Percentiles rank a stretch among this genome's conserved stretches.
phyloP scores from a whole-genome alignment of 2,329 filamentous ascomycete species.

The Botryotinia calthae region DNA sequence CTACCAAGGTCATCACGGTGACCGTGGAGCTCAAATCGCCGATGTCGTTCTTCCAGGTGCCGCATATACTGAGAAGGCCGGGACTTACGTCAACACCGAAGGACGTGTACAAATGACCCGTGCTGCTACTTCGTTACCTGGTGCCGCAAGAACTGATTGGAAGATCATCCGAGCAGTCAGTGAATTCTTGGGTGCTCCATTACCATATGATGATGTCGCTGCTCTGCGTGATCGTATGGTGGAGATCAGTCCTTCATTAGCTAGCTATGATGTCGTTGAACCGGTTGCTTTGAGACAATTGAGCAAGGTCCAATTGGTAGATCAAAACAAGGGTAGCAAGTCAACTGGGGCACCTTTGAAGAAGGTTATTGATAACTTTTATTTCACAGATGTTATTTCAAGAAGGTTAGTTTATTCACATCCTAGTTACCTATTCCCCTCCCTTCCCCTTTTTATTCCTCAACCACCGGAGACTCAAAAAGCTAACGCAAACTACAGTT shows the following conservation, averaged over 20 bases:
- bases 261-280: slow-evolving; percentile 89
- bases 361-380: slow-evolving; percentile 92
- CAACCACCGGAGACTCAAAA: slow-evolving; percentile 16
- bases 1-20: slow-evolving; percentile 98
- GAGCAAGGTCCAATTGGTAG: slow-evolving; percentile 91
- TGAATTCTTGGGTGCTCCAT: slow-evolving; percentile 82
- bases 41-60: slow-evolving; percentile 92
- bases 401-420: slow-evolving; percentile 65
- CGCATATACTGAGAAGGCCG: slow-evolving; percentile 95
- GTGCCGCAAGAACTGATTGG: slow-evolving; percentile 93
- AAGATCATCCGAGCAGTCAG: slow-evolving; percentile 94
- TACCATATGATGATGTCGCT: slow-evolving; percentile 92
- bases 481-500: slow-evolving; percentile 52
- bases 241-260: slow-evolving; percentile 87
- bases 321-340: slow-evolving; percentile 89
- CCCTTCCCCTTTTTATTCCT: not conserved
- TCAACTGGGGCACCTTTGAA: slow-evolving; percentile 70
- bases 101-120: slow-evolving; percentile 93
- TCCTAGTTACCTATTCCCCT: too few species aligned
- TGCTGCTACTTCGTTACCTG: slow-evolving; percentile 82
- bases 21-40: slow-evolving; percentile 86
- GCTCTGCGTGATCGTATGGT: slow-evolving; percentile 88
- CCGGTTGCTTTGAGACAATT: slow-evolving; percentile 69
- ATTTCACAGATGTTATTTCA: slow-evolving; percentile 95
- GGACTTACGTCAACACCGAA: slow-evolving; percentile 97